Conservation (phyloP, 2,329 filamentous ascomycete genomes). For the Blumeria graminis region DNA sequence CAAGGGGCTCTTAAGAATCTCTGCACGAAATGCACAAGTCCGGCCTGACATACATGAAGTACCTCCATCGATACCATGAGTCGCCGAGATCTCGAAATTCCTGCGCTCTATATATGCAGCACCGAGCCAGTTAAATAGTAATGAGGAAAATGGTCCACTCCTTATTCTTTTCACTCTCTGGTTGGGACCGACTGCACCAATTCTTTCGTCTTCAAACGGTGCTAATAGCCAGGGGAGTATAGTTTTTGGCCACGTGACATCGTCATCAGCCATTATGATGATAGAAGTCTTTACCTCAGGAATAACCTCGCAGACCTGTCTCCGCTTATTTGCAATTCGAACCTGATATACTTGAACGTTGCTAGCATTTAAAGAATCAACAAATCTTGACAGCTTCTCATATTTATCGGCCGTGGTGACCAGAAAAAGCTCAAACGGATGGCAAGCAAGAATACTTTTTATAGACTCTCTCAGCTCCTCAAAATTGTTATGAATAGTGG, state of each 20-base stretch:
- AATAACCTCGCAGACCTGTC: conserved; percentile 79
- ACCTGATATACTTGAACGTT: conserved; percentile 54
- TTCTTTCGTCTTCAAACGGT: conserved; percentile 62
- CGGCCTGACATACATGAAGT: conserved; percentile 93
- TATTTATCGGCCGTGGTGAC: conserved; percentile 70
- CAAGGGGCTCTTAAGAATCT: conserved; percentile 62
- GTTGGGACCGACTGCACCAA: conserved; percentile 80
- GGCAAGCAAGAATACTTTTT: conserved; percentile 46
- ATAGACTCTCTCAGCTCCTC: conserved; percentile 66
- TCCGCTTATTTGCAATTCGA: conserved; percentile 77
- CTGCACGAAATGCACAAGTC: conserved; percentile 74
- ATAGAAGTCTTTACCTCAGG: conserved; percentile 63
- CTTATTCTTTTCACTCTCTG: conserved; percentile 53
- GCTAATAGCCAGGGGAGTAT: conserved; percentile 80
- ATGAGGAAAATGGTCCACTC: conserved; percentile 30
- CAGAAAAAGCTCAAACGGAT: conserved; percentile 51
- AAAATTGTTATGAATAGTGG: conserved; percentile 71
- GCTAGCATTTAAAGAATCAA: conserved; percentile 30
- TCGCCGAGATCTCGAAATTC: conserved; percentile 93
- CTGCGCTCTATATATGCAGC: conserved; percentile 79
- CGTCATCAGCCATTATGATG: conserved; percentile 84
- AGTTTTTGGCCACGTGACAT: conserved; percentile 75
- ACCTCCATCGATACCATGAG: conserved; percentile 81
- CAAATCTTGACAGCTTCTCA: conserved; percentile 41
- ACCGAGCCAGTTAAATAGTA: conserved; percentile 70